Evolutionary conservation across 345 rosid species (phyloP), one percentile per base, ranked within the genome.

Genomic region (Odontarrhena argentea): DNA sequence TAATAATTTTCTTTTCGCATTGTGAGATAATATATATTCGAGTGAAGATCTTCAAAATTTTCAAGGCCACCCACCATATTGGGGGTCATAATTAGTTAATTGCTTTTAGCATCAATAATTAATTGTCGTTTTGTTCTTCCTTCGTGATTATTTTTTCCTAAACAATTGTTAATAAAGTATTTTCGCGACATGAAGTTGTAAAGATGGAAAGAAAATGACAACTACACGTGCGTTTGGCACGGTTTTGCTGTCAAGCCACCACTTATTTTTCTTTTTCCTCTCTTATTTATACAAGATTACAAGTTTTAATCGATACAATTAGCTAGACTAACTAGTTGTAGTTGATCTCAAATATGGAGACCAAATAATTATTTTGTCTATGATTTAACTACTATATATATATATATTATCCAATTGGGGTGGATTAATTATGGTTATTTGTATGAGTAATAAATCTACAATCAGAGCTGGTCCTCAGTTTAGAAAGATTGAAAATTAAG

Each of bases 171-270:
- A 2, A 3, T n/a, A 35, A 26, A 42, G 10, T 45, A 35, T 54
- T 41, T 53, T 42, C 11, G 30, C 62, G 24, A 60, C 45, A 51
- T 18, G 15, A 70, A 70, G 22, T 51, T 44, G 41, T 25, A 45
- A 46, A 52, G 36, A 43, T 10, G 45, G 57, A 63, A 46, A 24
- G 41, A 66, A 59, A 52, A 44, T 34, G 72, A 66, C 55, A 66
- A 51, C 62, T 37, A 73, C 77, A 73, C 77, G 72, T 66, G 77
- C 68, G 62, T 52, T 28, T 45, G 5, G 62, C 77, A 73, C 61
- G 11, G 67, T 24, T 42, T 41, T 73, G 67, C 67, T 73, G 62
- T 51, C 76, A 28, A 61, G 62, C 34, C 56, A 34, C 45, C 45
- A 30, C 55, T 24, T 18, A 28, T 71, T 6, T 54, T 30, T 13